Base-by-base conservation (phyloP, 805 yeast genomes). In the Osmozyma mogii region DNA sequence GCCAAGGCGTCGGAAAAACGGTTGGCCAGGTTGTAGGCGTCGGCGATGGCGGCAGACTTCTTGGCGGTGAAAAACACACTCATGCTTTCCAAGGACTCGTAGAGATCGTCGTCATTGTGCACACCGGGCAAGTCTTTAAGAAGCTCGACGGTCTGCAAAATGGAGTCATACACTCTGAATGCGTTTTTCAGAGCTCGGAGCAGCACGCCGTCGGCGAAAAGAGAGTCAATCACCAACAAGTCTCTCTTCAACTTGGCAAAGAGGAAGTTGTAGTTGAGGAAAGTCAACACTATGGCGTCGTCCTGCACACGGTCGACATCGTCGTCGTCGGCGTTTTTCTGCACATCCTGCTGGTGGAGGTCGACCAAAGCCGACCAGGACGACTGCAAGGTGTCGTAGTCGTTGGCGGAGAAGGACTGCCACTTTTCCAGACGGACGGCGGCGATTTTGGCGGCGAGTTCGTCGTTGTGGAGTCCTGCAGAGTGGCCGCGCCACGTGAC, bases 51-150 rank as follows among this genome's bases (percentile, higher is more conserved):
- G 17, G 55, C 42, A 9, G 65, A 45, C 41, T 72, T 72, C 29
- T 54, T 43, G 22, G 68, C 56, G n/a, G 47, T 43, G 51, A 69
- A 82, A 37, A 61, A 74, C 6, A 49, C 45, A 17, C 60, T 56
- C 43, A 84, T 56, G 10, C 65, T 42, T 9, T 61, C 65, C 25
- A 92, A 60, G 6, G 79, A 71, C 5, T 58, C 56, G 37, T 61
- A 51, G 31, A 89, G 64, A 14, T 69, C 77, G 30, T 82, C 92
- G 49, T 85, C 95, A 30, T 84, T 83, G 47, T 81, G 76, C 12
- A 89, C 95, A 65, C 97, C 97, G 0, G 96, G 96, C 29, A 92
- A 66, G 36, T 85, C 95, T 46, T 70, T 64, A 26, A 85, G 56
- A 40, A 78, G 79, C 3, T 55, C 56, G 20, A 79, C 50, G 11